Evolutionary conservation across 257 asterid genomes (phyloP).

Genomic region (Leonotis leonurus): DNA sequence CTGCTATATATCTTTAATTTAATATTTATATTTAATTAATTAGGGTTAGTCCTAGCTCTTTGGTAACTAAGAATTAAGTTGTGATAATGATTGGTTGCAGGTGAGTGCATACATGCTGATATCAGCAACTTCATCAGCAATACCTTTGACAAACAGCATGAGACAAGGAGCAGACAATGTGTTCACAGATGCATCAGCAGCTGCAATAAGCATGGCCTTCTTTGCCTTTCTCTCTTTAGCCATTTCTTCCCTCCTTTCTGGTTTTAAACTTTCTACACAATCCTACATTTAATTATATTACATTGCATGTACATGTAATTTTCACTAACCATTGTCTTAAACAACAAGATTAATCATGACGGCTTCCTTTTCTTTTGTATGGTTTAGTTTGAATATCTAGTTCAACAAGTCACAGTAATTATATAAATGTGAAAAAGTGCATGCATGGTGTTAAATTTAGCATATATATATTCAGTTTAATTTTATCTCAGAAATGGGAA

Average conservation of each 20-base stretch:
- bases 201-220: constrained; percentile 61
- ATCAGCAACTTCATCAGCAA: constrained; percentile 79
- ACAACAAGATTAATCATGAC: too few species aligned
- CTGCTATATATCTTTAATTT: too few species aligned
- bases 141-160: constrained; percentile 69
- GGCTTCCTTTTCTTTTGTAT: too few species aligned
- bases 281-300: constrained; percentile 46
- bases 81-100: constrained; percentile 29
- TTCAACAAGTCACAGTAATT: too few species aligned
- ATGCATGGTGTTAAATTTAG: too few species aligned
- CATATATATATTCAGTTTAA: too few species aligned
- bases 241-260: constrained; percentile 58
- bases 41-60: too few species aligned
- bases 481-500: background rate
- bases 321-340: too few species aligned
- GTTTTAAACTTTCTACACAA: constrained; percentile 60
- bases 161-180: constrained; percentile 64
- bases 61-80: too few species aligned
- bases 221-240: constrained; percentile 56
- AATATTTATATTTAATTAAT: too few species aligned
- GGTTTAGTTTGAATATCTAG: too few species aligned
- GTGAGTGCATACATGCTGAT: constrained; percentile 57
- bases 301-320: background rate
- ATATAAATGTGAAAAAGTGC: too few species aligned
- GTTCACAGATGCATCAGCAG: constrained; percentile 60